A percentile compares a stretch with the other conserved stretches of the same genome.
Conservation (phyloP, 495 filamentous ascomycete genomes). For the Neurospora pannonica region DNA sequence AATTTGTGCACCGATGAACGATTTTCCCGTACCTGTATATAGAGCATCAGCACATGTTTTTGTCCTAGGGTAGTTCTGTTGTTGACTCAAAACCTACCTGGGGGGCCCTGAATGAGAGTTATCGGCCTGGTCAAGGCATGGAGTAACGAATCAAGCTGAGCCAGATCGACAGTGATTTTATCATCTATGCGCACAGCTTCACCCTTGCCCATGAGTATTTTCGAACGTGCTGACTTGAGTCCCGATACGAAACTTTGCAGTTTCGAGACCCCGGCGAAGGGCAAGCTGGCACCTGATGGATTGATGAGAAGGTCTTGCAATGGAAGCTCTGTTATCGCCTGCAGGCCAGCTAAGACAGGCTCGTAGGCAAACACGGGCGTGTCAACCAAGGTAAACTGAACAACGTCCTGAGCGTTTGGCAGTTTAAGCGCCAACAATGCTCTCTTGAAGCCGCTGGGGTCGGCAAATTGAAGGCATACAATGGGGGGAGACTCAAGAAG, state of each 20-base stretch:
- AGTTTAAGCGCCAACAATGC: constrained; percentile 33
- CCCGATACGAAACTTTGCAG: neutral
- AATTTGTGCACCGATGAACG: constrained; percentile 62
- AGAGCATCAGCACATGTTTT: neutral
- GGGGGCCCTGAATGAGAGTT: constrained; percentile 66
- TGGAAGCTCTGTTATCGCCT: constrained; percentile 44
- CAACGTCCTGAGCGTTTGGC: constrained; percentile 19
- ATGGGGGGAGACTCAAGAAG: constrained; percentile 38
- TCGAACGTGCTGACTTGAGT: neutral
- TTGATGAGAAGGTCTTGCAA: constrained; percentile 42
- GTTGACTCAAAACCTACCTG: constrained; percentile 39
- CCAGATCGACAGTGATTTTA: constrained; percentile 39
- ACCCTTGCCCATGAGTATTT: neutral
- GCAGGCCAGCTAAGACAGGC: constrained; percentile 53
- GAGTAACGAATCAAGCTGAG: constrained; percentile 50
- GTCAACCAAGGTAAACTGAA: constrained; percentile 50
- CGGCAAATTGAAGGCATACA: constrained; percentile 44
- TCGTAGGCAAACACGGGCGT: constrained; percentile 65
- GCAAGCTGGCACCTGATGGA: neutral
- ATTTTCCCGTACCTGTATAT: constrained; percentile 64
- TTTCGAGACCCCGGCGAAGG: neutral
- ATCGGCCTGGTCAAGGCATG: constrained; percentile 45
- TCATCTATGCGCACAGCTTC: neutral
- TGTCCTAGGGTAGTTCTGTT: neutral
- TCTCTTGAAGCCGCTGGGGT: constrained; percentile 22